Evolutionary conservation across 2,329 filamentous ascomycete genomes (phyloP).

Genomic region (Diaporthe citri): DNA sequence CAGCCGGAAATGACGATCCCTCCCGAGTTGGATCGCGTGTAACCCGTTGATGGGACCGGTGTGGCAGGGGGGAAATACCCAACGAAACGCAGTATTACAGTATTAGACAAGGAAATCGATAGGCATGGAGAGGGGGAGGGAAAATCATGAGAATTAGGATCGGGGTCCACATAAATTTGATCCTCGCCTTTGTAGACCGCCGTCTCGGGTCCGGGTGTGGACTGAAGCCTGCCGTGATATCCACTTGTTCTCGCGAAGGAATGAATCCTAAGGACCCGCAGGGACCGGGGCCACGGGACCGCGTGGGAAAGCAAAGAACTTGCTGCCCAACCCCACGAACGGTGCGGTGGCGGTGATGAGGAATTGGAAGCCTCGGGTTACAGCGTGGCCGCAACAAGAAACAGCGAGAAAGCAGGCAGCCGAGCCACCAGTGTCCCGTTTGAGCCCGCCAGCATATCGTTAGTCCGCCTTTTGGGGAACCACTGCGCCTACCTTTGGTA

Average conservation of each 20-base stretch:
- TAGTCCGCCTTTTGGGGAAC: neutral
- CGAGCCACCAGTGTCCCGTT: slow-evolving; percentile 5
- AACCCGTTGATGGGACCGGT: slow-evolving; percentile 17
- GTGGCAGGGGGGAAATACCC: neutral
- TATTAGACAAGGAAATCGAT: neutral
- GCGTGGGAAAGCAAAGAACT: neutral
- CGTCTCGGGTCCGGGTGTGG: neutral
- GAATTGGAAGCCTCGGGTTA: neutral
- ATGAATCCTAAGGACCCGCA: slow-evolving; percentile 20
- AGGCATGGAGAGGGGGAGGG: neutral
- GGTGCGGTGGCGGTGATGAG: neutral
- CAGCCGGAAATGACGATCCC: slow-evolving; percentile 19
- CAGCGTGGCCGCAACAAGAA: slow-evolving; percentile 1
- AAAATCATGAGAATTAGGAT: neutral
- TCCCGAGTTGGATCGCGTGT: slow-evolving; percentile 30
- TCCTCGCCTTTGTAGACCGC: slow-evolving; percentile 9
- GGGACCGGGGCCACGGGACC: slow-evolving; percentile 13
- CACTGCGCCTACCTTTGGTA: slow-evolving; percentile 14
- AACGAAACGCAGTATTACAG: neutral
- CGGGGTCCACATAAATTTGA: slow-evolving; percentile 10
- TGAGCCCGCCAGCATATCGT: neutral
- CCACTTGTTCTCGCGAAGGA: slow-evolving; percentile 32
- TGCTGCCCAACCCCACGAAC: neutral
- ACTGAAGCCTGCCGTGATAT: slow-evolving; percentile 23
- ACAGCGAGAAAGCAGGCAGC: neutral